phyloP scores from a whole-genome alignment of 2,329 filamentous ascomycete species.

The Coniochaeta prunicola region DNA sequence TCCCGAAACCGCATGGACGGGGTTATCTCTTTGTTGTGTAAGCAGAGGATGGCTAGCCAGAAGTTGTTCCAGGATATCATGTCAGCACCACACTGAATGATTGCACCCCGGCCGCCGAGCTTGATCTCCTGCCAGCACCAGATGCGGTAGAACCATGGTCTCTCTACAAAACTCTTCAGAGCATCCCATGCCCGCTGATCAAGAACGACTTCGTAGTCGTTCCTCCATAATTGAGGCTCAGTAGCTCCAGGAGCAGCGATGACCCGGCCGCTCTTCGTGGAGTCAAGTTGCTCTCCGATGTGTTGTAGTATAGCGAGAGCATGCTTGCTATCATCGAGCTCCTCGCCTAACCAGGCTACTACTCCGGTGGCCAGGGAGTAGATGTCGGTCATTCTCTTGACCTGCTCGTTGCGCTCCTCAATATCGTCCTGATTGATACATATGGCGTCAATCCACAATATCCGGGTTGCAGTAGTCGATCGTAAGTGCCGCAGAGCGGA shows the following conservation, averaged over 20 bases:
- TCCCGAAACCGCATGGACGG: neutral
- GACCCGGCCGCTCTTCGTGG: neutral
- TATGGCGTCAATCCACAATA: neutral
- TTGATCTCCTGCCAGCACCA: constrained; percentile 5
- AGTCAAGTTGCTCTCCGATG: neutral
- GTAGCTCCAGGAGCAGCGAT: neutral
- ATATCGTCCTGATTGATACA: constrained; percentile 8
- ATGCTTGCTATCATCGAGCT: neutral
- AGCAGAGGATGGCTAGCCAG: constrained; percentile 1
- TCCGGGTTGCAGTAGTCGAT: neutral
- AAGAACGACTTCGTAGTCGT: neutral
- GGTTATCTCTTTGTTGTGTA: neutral
- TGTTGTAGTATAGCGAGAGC: neutral
- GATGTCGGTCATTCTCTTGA: constrained; percentile 3
- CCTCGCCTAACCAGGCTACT: constrained; percentile 4
- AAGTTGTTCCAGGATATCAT: neutral
- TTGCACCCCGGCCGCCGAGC: neutral
- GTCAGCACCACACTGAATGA: neutral
- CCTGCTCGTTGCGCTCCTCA: constrained; percentile 3
- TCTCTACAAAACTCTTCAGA: neutral
- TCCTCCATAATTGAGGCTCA: neutral
- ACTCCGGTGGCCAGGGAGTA: neutral
- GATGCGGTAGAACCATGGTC: constrained; percentile 5
- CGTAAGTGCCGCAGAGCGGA: neutral
- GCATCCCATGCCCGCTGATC: neutral